Evolutionary conservation across 2,329 filamentous ascomycete genomes (phyloP), one percentile per base, ranked within the genome.

Genomic region (Cladophialophora yegresii): DNA sequence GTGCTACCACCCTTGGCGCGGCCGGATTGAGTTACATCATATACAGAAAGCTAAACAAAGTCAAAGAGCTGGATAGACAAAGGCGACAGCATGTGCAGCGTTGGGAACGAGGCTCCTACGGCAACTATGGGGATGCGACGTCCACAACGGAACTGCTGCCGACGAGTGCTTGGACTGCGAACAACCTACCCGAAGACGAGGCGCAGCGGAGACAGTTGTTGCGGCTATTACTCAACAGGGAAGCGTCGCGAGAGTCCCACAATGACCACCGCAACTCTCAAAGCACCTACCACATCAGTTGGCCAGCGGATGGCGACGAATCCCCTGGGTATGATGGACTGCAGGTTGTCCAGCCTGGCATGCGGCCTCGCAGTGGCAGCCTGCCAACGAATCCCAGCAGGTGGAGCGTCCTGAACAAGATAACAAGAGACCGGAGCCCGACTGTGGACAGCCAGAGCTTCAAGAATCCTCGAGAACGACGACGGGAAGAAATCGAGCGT

Each of bases 141-240:
- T 68, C 66, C 12, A 68, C 66, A 4, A 64, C 63, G 5, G 66
- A 68, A 40, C 47, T 68, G 28, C 53, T 66, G 33, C 66, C 66
- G 8, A 61, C 66, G 40, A 60, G 59, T 45, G 43, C 28, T 32
- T 55, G 47, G 57, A 61, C 23, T 20, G 43, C 3, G 20, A 51
- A 57, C 51, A 59, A 54, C n/a, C 43, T 70, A 20, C 70, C 70
- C 3, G 74, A 75, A 23, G 77, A 79, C 57, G 76, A 79, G 58
- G 73, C 76, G 70, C 75, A 78, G 59, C 75, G 77, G 36, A 75
- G 74, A 40, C 75, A 79, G 58, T 68, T 78, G 28, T 62, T 72
- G 12, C 73, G 75, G 36, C 72, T 76, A 12, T 69, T 79, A 20
- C 63, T 78, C 23, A 72, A 73, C 32, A 71, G 73, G 56, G 73